Percentiles rank a stretch among this genome's conserved stretches.
phyloP scores from a whole-genome alignment of 2,329 filamentous ascomycete species.

The Apiospora kogelbergensis region DNA sequence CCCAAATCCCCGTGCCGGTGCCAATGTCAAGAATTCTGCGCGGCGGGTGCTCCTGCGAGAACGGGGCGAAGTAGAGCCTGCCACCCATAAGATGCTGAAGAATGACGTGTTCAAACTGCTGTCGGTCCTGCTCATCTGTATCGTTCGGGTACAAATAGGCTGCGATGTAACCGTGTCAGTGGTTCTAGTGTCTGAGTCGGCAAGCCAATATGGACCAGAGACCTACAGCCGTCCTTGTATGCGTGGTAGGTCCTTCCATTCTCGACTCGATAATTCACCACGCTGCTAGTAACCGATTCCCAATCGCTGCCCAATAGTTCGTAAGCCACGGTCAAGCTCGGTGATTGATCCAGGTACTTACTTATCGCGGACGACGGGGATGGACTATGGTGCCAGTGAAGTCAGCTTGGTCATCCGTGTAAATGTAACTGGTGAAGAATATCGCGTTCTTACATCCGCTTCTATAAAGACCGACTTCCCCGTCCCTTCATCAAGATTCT shows the following conservation, averaged over 20 bases:
- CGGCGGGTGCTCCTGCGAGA: constrained; percentile 36
- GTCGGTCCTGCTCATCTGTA: constrained; percentile 39
- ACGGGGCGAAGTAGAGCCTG: constrained; percentile 44
- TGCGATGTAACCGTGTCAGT: constrained; percentile 20
- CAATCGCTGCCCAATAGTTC: constrained; percentile 18
- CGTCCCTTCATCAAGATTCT: constrained; percentile 8
- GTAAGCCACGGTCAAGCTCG: not conserved
- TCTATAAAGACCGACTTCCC: constrained; percentile 15
- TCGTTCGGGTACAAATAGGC: constrained; percentile 50
- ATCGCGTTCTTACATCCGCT: constrained; percentile 13
- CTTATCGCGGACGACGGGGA: not conserved
- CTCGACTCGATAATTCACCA: constrained; percentile 24
- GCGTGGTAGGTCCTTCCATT: constrained; percentile 47
- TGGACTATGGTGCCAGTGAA: not conserved
- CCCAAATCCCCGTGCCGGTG: constrained; percentile 57
- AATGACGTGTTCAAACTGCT: constrained; percentile 39
- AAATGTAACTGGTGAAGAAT: not conserved
- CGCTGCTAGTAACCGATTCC: constrained; percentile 24
- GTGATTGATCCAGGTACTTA: not conserved
- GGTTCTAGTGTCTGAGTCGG: not conserved
- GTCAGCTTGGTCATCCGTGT: not conserved
- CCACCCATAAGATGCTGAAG: constrained; percentile 32
- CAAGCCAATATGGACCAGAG: not conserved
- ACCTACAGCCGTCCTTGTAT: constrained; percentile 46
- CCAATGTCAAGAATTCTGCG: constrained; percentile 39